Percentiles rank a stretch among this genome's conserved stretches.
phyloP scores from a whole-genome alignment of 78 protist species.

The Planoprotostelium fungivorum region DNA sequence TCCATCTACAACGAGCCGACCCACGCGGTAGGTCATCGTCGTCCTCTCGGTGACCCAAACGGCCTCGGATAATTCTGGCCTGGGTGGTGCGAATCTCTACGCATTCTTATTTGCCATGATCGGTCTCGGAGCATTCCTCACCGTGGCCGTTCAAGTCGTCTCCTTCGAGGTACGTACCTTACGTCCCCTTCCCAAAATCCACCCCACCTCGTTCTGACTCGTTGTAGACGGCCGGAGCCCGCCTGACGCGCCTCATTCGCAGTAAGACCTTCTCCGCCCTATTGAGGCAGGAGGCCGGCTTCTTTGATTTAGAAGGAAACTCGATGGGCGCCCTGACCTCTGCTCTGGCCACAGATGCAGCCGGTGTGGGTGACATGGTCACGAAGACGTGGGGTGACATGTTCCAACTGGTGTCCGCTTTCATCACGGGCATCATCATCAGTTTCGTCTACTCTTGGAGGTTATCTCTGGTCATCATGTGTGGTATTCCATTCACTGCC shows the following conservation, averaged over 20 bases:
- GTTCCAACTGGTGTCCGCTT: slow-evolving; percentile 25
- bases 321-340: slow-evolving; percentile 66
- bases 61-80: slow-evolving; percentile 39
- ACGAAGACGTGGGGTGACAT: slow-evolving; percentile 55
- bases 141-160: not conserved
- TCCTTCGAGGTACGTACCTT: not conserved
- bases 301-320: slow-evolving; percentile 62
- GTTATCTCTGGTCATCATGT: slow-evolving; percentile 67
- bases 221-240: not conserved
- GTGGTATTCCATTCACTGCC: slow-evolving; percentile 51
- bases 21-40: slow-evolving; percentile 23
- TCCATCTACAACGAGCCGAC: slow-evolving; percentile 41
- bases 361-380: slow-evolving; percentile 64
- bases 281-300: slow-evolving; percentile 66
- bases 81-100: slow-evolving; percentile 20
- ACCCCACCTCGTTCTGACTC: too few species aligned
- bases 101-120: slow-evolving; percentile 27
- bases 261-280: slow-evolving; percentile 27
- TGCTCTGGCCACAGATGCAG: slow-evolving; percentile 69
- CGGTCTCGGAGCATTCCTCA: slow-evolving; percentile 1
- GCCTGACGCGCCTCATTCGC: slow-evolving; percentile 31
- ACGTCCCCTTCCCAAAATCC: too few species aligned
- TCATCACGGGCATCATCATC: slow-evolving; percentile 63
- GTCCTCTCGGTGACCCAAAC: slow-evolving; percentile 34
- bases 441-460: slow-evolving; percentile 50